Evolutionary conservation across 73 alveolate genomes (phyloP).

Genomic region (Tetrahymena malaccensis): DNA sequence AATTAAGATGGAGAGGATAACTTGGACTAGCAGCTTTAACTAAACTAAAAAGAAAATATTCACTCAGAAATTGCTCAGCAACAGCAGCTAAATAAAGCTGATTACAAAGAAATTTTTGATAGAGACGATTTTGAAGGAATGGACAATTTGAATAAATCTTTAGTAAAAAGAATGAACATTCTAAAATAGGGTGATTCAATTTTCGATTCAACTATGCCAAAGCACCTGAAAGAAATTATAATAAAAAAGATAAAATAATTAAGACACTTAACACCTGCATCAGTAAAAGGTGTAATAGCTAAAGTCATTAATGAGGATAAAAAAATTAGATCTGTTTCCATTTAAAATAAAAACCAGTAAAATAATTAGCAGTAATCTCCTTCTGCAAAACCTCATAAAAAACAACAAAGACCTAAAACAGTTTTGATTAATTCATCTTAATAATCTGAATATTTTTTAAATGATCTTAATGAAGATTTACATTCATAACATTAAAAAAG

Average conservation of each 20-base stretch:
- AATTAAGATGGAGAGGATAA: neutral
- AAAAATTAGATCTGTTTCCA: neutral
- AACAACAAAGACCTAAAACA: neutral
- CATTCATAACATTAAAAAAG: too few species aligned
- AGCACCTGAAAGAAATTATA: neutral
- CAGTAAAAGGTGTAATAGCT: neutral
- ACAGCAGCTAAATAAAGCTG: neutral
- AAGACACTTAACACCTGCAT: neutral
- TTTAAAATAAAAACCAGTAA: neutral
- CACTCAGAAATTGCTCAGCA: neutral
- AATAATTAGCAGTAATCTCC: neutral
- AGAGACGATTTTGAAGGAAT: neutral
- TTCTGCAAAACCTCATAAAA: neutral
- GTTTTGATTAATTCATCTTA: neutral
- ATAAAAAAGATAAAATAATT: neutral
- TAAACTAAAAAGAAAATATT: too few species aligned
- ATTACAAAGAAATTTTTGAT: neutral
- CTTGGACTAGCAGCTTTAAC: neutral
- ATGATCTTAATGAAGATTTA: neutral
- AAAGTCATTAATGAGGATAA: neutral
- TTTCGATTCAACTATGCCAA: neutral
- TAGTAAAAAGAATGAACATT: neutral
- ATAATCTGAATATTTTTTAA: neutral
- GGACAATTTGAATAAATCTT: neutral
- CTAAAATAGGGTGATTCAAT: neutral